Base-by-base conservation (phyloP, 2,329 filamentous ascomycete genomes). In the Aspergillus sp. region DNA sequence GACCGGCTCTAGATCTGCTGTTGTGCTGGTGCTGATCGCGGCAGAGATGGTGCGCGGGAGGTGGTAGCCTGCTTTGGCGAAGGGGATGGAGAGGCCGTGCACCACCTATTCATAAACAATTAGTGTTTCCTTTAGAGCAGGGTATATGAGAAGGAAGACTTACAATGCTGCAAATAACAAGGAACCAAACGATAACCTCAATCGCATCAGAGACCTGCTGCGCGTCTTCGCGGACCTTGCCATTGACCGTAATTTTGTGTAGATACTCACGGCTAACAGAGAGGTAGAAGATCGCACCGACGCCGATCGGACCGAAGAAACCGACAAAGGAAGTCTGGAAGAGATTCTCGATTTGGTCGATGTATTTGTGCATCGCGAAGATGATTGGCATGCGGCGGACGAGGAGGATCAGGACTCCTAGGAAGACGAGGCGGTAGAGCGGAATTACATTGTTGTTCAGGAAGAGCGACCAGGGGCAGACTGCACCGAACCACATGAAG, bases 251-350 rank as follows among this genome's bases (percentile, higher is more conserved):
- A 55, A 86, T 71, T 12, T 77, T 68, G 6, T 71, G 69, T 2
- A 97, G 78, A 59, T 93, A 96, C 22, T 96, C 90, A 1, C 90
- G 73, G 41, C 84, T 88, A 60, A 96, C 80, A 68, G 92, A 96
- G 5, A 97, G 81, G 70, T 97, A 96, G 71, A 96, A 97, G 18
- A 96, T 84, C 1, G 91, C 93, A 15, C 90, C 91, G 1, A 96
- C 92, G 3, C 93, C 92, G 55, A 97, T 93, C 0, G 93, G 93
- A 0, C 93, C 93, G 63, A 97, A 97, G 78, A 96, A 96, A 0
- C 93, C 93, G 7, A 95, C 90, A 67, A 96, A 96, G 0, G 90
- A 76, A 2, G 91, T 91, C 64, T 96, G 91, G 4, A 84, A 83
- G 30, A 83, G 73, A 41, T 89, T 81, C 56, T 91, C 84, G 42